Conservation (phyloP, 2,329 filamentous ascomycete species). For the Fusarium camptoceras region DNA sequence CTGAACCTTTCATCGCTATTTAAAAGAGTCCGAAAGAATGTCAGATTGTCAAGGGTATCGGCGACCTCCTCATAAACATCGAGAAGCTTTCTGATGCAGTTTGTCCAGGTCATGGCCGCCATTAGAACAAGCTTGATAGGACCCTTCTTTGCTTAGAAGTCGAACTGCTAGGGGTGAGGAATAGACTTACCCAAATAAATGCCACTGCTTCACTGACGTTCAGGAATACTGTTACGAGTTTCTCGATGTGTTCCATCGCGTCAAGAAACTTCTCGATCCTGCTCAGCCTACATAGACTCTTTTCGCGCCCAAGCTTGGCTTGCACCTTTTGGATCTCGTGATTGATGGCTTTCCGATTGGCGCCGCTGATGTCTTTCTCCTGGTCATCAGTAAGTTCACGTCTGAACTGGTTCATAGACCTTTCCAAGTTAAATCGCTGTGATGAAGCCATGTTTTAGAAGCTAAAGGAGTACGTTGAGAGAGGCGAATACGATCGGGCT, state of each 20-base stretch:
- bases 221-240: background rate
- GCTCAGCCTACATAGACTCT: background rate
- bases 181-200: constrained; percentile 7
- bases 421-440: background rate
- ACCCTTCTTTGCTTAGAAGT: too few relatives aligned
- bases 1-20: background rate
- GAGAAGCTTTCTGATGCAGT: background rate
- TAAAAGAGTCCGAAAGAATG: background rate
- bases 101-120: background rate
- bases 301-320: background rate
- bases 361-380: background rate
- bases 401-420: background rate
- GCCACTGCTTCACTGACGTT: background rate
- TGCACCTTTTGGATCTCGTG: background rate
- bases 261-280: background rate
- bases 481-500: too few relatives aligned
- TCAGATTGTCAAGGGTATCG: accelerated
- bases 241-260: background rate
- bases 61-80: constrained; percentile 4
- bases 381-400: background rate
- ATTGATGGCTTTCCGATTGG: accelerated
- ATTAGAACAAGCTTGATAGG: constrained; percentile 15
- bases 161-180: too few relatives aligned
- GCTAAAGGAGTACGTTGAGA: too few relatives aligned
- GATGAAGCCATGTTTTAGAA: background rate